A percentile compares a stretch with the other conserved stretches of the same genome.
Conservation (phyloP, 305 asterid genomes). For the Fraxinus dipetala region DNA sequence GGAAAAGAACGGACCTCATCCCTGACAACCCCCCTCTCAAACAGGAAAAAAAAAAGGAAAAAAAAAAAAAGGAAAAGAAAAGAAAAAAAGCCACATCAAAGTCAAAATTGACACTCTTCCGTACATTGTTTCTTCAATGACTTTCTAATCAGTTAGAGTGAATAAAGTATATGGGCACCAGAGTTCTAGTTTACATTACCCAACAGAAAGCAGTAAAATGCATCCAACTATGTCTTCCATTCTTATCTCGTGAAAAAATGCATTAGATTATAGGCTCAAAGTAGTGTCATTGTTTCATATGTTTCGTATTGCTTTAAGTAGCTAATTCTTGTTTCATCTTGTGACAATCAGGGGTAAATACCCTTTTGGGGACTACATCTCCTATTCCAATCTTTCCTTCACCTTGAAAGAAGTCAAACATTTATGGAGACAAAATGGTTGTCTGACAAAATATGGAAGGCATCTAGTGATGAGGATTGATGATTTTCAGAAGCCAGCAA, state of each 20-base stretch:
- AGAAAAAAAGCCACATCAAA: neutral
- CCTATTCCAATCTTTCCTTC: conserved; percentile 72
- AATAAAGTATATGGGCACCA: neutral
- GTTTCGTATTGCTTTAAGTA: neutral
- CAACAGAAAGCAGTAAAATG: neutral
- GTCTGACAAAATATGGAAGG: conserved; percentile 66
- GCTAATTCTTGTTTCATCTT: conserved; percentile 18
- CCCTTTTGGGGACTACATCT: conserved; percentile 83
- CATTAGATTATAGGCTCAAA: neutral
- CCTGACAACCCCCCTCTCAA: neutral
- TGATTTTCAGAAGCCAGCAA: conserved; percentile 82
- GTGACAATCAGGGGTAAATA: conserved; percentile 63
- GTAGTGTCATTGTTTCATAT: neutral
- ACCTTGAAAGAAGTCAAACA: conserved; percentile 87
- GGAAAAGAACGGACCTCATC: neutral
- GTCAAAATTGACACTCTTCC: neutral
- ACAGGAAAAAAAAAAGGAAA: neutral
- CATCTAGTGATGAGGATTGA: conserved; percentile 80
- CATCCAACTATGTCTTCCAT: neutral
- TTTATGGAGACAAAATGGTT: conserved; percentile 81
- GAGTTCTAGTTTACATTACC: neutral
- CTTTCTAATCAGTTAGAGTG: neutral
- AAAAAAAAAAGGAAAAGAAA: neutral
- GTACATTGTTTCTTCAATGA: neutral
- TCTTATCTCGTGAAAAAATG: neutral